A percentile compares a stretch with the other conserved stretches of the same genome.
phyloP scores from a whole-genome alignment of 257 asterid species.

The Nicotiana tabacum region DNA sequence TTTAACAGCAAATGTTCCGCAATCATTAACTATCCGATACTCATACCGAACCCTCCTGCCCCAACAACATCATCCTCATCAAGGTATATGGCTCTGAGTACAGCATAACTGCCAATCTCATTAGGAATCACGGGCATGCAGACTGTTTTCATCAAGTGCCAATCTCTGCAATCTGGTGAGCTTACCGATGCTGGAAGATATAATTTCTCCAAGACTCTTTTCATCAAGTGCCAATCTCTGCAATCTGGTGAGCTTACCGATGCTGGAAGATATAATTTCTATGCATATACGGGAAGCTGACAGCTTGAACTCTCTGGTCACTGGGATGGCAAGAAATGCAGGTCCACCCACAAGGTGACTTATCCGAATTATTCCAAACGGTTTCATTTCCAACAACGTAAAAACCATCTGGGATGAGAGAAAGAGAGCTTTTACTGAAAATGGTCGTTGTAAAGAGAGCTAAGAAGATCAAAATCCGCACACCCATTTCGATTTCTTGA shows the following conservation, averaged over 20 bases:
- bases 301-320: slow-evolving; percentile 73
- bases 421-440: slow-evolving; percentile 40
- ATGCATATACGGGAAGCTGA: slow-evolving; percentile 81
- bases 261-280: slow-evolving; percentile 46
- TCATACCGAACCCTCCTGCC: slow-evolving; percentile 96
- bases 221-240: slow-evolving; percentile 94
- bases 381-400: slow-evolving; percentile 75
- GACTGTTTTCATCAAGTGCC: slow-evolving; percentile 91
- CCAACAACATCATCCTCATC: slow-evolving; percentile 87
- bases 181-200: slow-evolving; percentile 71
- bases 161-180: slow-evolving; percentile 71
- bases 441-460: slow-evolving; percentile 45
- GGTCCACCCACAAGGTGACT: slow-evolving; percentile 78
- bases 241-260: slow-evolving; percentile 63
- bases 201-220: slow-evolving; percentile 51
- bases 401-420: slow-evolving; percentile 82
- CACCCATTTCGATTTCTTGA: slow-evolving; percentile 48
- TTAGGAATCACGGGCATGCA: slow-evolving; percentile 72
- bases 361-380: slow-evolving; percentile 70
- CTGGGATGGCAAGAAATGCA: slow-evolving; percentile 72
- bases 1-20: slow-evolving; percentile 73
- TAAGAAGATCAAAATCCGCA: slow-evolving; percentile 34
- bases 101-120: slow-evolving; percentile 67
- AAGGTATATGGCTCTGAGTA: slow-evolving; percentile 70
- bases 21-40: slow-evolving; percentile 72